Conservation (phyloP, 805 yeast genomes). For the Blastobotrys mokoenaii region DNA sequence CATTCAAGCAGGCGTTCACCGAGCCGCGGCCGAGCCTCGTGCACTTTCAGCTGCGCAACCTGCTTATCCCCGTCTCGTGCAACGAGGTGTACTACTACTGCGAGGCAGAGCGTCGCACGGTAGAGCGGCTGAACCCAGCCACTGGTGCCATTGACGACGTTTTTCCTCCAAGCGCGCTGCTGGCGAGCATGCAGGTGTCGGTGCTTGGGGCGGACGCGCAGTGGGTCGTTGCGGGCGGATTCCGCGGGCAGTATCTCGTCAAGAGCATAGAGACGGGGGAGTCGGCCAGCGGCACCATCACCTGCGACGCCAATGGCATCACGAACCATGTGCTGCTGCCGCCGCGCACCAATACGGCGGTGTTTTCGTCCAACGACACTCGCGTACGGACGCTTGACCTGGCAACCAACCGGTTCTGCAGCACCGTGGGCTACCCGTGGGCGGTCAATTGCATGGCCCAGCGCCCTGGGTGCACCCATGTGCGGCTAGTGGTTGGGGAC, state of each 20-base stretch:
- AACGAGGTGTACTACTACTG: conserved; percentile 20
- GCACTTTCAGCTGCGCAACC: conserved; percentile 50
- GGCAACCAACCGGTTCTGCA: conserved; percentile 15
- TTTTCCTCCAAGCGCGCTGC: background rate
- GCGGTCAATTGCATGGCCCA: conserved; percentile 44
- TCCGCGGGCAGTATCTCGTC: conserved; percentile 42
- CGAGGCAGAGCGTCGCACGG: conserved; percentile 9
- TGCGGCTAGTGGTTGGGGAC: conserved; percentile 46
- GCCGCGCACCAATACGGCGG: conserved; percentile 19
- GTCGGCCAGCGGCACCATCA: conserved; percentile 30
- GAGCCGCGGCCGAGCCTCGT: conserved; percentile 39
- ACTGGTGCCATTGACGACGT: conserved; percentile 4
- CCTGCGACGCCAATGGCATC: conserved; percentile 41
- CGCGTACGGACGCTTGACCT: conserved; percentile 36
- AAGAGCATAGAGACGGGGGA: conserved; percentile 26
- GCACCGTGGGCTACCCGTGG: conserved; percentile 31
- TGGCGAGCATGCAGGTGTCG: conserved; percentile 29
- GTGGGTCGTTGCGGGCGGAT: conserved; percentile 44
- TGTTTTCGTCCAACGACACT: conserved; percentile 46
- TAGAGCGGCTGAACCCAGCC: conserved; percentile 22
- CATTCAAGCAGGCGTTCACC: conserved; percentile 20
- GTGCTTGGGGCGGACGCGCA: conserved; percentile 38
- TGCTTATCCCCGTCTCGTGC: conserved; percentile 35
- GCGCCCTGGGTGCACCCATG: conserved; percentile 36
- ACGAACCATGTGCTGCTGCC: conserved; percentile 36